Base-by-base conservation (phyloP, 2,329 filamentous ascomycete genomes). In the Fusarium sp. region DNA sequence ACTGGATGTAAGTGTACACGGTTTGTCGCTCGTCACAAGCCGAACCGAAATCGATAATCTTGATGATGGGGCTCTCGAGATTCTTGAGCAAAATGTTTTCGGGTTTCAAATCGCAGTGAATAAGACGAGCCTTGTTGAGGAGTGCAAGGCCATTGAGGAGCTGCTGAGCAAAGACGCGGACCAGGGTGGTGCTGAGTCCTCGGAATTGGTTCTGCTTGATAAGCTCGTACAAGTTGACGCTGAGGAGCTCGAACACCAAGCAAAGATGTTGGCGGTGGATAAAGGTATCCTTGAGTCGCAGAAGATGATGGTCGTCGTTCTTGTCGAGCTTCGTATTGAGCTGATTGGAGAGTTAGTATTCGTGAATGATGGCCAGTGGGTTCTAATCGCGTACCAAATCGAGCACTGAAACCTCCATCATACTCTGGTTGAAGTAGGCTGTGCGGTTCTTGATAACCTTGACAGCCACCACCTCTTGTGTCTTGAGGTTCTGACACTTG, bases 121-220 rank as follows among this genome's bases (percentile, higher is more conserved):
- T 99, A 74, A 99, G 82, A 68, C 96, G 92, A 31, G 96, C 96
- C 82, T 98, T 99, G 82, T 97, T 97, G 69, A 99, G 83, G 66
- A 99, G 84, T 57, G 93, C 93, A 61, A 99, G 83, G 3, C 95
- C 96, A 74, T 97, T 98, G 67, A 99, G 86, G 61, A 99, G 83
- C 81, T 99, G 96, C 79, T 99, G 96, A 11, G 96, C 96, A 81
- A 99, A 99, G 18, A 99, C 96, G 62, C 96, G 91, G 49, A 99
- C 96, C 51, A 99, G 86, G 0, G 96, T 99, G 20, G 96, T 99
- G 82, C 96, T 98, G 70, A 99, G 83, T 60, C 96, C 96, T 73
- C 96, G 90, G 86, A 99, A 99, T 78, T 99, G 96, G 78, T 99
- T 99, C 81, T 99, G 96, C 83, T 99, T 99, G 83, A 99, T 99